Evolutionary conservation across 352 stramenopile species (phyloP).

Genomic region (Phytophthora lateralis): DNA sequence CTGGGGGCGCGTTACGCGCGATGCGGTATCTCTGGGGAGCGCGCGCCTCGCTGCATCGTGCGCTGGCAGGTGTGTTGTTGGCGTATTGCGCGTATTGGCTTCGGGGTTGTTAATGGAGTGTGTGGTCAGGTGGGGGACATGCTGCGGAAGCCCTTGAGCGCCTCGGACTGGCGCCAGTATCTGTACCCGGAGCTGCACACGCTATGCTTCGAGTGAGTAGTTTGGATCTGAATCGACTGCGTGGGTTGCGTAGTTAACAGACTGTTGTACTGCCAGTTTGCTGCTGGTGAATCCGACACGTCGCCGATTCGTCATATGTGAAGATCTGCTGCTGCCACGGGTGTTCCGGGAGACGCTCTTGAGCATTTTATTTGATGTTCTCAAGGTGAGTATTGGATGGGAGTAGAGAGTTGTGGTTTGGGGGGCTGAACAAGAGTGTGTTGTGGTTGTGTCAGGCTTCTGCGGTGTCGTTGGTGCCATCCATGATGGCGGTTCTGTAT

Average conservation of each 20-base stretch:
- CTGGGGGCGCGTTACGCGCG: conserved; percentile 71
- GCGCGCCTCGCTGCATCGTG: conserved; percentile 65
- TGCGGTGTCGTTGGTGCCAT: conserved; percentile 70
- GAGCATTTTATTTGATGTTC: conserved; percentile 58
- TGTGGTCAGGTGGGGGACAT: conserved; percentile 56
- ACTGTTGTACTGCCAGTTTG: conserved; percentile 30
- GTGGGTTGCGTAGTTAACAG: neutral
- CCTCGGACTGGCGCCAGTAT: conserved; percentile 50
- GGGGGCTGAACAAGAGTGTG: conserved; percentile 7
- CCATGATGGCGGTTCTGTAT: conserved; percentile 68
- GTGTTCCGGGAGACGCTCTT: conserved; percentile 70
- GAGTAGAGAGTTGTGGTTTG: neutral
- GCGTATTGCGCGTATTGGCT: neutral
- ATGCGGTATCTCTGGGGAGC: conserved; percentile 77
- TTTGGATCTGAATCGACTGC: neutral
- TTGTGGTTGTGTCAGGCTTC: conserved; percentile 34
- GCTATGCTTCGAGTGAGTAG: conserved; percentile 77
- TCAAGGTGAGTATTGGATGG: conserved; percentile 47
- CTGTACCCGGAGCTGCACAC: conserved; percentile 62
- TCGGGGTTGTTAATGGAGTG: neutral
- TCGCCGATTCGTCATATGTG: conserved; percentile 77
- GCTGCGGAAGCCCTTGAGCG: conserved; percentile 40
- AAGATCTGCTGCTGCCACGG: conserved; percentile 73
- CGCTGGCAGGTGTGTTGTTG: conserved; percentile 60
- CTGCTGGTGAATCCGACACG: conserved; percentile 78